A percentile compares a stretch with the other conserved stretches of the same genome.
phyloP scores from a whole-genome alignment of 768 basidiomycete species.

The Tricholoma hemisulphureum region DNA sequence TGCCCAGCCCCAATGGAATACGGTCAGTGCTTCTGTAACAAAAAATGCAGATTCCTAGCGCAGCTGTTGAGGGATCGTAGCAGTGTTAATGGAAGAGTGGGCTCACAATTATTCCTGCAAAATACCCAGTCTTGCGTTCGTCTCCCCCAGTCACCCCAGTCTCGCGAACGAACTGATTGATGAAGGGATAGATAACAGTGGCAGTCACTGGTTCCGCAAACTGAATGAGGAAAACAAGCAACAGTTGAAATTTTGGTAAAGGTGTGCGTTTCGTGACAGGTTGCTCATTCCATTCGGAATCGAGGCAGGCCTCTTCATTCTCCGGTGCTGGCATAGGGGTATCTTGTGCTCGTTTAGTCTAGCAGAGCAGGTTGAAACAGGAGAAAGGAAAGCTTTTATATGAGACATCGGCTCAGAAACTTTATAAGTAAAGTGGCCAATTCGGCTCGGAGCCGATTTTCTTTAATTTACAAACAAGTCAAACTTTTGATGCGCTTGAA shows the following conservation, averaged over 20 bases:
- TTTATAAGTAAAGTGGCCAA: no score
- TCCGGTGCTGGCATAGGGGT: no score
- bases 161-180: conserved; percentile 44
- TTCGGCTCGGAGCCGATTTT: no score
- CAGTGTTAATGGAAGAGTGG: neutral
- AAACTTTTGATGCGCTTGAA: no score
- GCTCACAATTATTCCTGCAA: conserved; percentile 45
- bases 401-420: no score
- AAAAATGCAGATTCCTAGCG: conserved; percentile 40
- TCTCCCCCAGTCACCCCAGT: conserved; percentile 44
- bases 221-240: conserved; percentile 39
- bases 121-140: conserved; percentile 43
- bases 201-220: conserved; percentile 44
- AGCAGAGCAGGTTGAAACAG: no score
- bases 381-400: no score
- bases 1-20: conserved; percentile 32
- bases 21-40: conserved; percentile 32
- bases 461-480: no score
- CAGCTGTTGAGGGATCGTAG: neutral
- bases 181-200: conserved; percentile 46
- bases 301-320: no score
- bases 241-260: conserved; percentile 40
- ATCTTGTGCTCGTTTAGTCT: no score
- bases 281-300: neutral
- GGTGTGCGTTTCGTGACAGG: conserved; percentile 27